Evolutionary conservation across 2,329 filamentous ascomycete species (phyloP).

Genomic region (Pezicula rhizophila): DNA sequence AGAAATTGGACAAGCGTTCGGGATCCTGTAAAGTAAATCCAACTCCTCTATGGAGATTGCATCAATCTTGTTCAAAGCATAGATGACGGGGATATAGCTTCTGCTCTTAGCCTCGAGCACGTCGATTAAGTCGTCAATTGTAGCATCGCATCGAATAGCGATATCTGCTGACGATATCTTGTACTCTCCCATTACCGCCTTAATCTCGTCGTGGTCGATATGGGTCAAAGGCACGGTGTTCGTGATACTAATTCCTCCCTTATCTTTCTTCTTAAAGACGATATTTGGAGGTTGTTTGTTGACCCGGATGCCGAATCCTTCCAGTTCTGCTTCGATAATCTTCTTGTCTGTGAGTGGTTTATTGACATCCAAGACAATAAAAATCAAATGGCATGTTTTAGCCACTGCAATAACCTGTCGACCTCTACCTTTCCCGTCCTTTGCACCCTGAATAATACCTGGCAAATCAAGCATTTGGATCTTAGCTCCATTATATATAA

Average conservation of each 20-base stretch:
- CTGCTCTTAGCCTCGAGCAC: slow-evolving; percentile 89
- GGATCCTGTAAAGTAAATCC: slow-evolving; percentile 91
- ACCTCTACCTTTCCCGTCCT: slow-evolving; percentile 95
- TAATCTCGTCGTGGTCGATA: slow-evolving; percentile 94
- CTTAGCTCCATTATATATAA: slow-evolving; percentile 92
- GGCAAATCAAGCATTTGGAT: slow-evolving; percentile 98
- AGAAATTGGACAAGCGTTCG: slow-evolving; percentile 94
- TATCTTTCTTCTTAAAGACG: slow-evolving; percentile 99
- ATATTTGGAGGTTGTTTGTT: slow-evolving; percentile 98
- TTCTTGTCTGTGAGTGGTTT: slow-evolving; percentile 97
- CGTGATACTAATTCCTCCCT: slow-evolving; percentile 94
- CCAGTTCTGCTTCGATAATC: slow-evolving; percentile 88
- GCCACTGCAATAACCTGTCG: slow-evolving; percentile 97
- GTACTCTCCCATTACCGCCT: slow-evolving; percentile 96
- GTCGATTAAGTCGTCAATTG: slow-evolving; percentile 94
- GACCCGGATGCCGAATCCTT: slow-evolving; percentile 95
- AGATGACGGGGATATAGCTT: slow-evolving; percentile 98
- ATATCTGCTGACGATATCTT: slow-evolving; percentile 95
- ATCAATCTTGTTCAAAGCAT: slow-evolving; percentile 98
- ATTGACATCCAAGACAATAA: slow-evolving; percentile 97
- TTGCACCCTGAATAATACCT: slow-evolving; percentile 97
- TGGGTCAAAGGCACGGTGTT: slow-evolving; percentile 86
- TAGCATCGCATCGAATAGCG: slow-evolving; percentile 94
- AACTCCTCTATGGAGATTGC: slow-evolving; percentile 96
- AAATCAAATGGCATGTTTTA: slow-evolving; percentile 97